Conservation (phyloP, 441 rosid genomes). For the Adansonia madagascariensis region DNA sequence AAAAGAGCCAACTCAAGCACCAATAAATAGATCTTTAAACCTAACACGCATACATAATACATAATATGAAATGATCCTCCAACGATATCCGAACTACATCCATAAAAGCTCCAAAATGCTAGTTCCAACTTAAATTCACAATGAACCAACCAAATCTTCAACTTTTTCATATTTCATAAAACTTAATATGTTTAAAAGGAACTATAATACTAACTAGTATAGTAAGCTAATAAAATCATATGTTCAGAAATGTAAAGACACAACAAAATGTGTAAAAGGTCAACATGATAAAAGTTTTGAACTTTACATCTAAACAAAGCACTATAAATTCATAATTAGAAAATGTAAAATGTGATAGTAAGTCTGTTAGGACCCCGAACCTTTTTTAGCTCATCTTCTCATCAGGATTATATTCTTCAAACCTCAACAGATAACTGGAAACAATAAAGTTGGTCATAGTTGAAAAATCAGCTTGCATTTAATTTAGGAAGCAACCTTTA, state of each 20-base stretch:
- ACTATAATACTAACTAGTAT: background rate
- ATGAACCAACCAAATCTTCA: background rate
- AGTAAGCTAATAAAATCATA: background rate
- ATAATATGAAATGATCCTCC: background rate
- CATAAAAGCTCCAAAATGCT: background rate
- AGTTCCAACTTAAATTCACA: background rate
- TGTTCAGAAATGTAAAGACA: background rate
- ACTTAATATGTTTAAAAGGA: background rate
- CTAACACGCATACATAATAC: background rate
- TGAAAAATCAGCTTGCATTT: background rate
- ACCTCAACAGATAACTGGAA: background rate
- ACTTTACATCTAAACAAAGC: background rate
- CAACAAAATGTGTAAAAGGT: background rate
- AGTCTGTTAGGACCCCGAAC: background rate
- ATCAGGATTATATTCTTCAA: background rate
- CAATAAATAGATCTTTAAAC: background rate
- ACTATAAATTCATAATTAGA: background rate
- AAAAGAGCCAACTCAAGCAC: background rate
- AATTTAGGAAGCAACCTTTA: slow-evolving; percentile 52
- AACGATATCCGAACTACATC: background rate
- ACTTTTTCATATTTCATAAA: background rate
- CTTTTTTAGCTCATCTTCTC: background rate
- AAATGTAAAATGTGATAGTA: background rate
- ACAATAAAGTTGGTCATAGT: background rate
- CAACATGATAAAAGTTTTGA: background rate